phyloP scores from a whole-genome alignment of 2,329 filamentous ascomycete genomes.

The Colletotrichum brevisporum region DNA sequence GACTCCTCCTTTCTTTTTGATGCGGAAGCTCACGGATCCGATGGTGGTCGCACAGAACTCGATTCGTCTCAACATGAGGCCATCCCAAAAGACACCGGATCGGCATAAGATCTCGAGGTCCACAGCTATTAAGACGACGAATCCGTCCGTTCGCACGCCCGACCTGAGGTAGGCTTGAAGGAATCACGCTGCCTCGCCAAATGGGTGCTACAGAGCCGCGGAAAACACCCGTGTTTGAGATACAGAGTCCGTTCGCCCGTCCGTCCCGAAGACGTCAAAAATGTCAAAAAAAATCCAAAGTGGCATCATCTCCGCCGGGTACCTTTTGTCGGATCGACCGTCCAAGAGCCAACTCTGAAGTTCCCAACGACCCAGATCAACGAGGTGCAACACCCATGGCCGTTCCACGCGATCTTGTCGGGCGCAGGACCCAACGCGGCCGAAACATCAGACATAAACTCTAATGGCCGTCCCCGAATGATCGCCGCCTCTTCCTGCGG shows the following conservation, averaged over 20 bases:
- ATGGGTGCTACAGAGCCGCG: not conserved
- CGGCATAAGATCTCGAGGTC: slow-evolving; percentile 3
- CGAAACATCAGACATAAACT: slow-evolving; percentile 33
- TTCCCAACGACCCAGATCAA: slow-evolving; percentile 10
- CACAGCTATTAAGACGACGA: not conserved
- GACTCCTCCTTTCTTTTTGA: slow-evolving; percentile 9
- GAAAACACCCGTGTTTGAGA: not conserved
- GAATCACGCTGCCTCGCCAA: not conserved
- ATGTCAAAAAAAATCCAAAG: slow-evolving; percentile 5
- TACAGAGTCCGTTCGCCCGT: not conserved
- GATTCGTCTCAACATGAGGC: slow-evolving; percentile 18
- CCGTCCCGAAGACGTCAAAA: not conserved
- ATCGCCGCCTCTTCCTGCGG: not conserved
- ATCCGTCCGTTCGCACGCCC: not conserved
- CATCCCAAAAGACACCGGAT: not conserved
- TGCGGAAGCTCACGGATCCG: slow-evolving; percentile 22
- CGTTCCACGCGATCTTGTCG: not conserved
- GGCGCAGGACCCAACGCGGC: slow-evolving; percentile 11
- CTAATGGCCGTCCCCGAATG: slow-evolving; percentile 1
- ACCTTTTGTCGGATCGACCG: slow-evolving; percentile 19
- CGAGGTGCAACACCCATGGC: slow-evolving; percentile 15
- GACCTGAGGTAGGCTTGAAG: too few relatives aligned
- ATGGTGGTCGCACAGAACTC: slow-evolving; percentile 4
- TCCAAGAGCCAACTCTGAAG: slow-evolving; percentile 2
- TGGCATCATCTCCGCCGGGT: slow-evolving; percentile 1